A percentile compares a stretch with the other conserved stretches of the same genome.
Evolutionary conservation across 805 yeast genomes (phyloP).

Genomic region (Kregervanrija delftensis): DNA sequence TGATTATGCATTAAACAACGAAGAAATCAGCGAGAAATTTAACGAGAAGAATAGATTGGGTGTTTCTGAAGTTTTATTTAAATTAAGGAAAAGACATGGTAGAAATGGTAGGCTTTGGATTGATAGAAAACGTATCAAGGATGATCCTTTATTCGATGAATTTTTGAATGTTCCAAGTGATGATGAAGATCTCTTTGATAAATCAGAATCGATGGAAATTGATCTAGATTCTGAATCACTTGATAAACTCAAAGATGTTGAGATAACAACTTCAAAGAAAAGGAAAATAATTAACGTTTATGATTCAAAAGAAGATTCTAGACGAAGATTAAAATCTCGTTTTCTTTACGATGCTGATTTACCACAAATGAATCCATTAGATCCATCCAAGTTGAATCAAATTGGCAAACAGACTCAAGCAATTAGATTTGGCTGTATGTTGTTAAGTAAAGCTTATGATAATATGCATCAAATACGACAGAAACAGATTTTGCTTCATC

Average conservation of each 20-base stretch:
- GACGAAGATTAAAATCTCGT: conserved; percentile 38
- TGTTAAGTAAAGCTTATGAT: conserved; percentile 80
- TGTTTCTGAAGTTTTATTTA: conserved; percentile 44
- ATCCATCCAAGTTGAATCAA: conserved; percentile 77
- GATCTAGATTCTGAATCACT: conserved; percentile 3
- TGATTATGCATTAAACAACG: conserved; percentile 16
- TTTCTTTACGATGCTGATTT: conserved; percentile 46
- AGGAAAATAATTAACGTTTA: conserved; percentile 26
- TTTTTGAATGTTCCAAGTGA: conserved; percentile 34
- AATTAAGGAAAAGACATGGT: conserved; percentile 70
- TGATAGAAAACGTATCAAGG: conserved; percentile 54
- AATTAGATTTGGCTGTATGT: conserved; percentile 87
- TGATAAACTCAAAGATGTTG: conserved; percentile 2
- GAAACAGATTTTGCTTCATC: conserved; percentile 43
- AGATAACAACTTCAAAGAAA: conserved; percentile 1
- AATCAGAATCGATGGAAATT: conserved; percentile 37
- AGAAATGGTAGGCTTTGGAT: conserved; percentile 63
- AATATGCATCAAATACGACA: conserved; percentile 70
- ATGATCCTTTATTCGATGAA: conserved; percentile 25
- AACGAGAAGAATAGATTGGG: conserved; percentile 19
- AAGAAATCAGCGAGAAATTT: conserved; percentile 10
- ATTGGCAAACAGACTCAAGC: conserved; percentile 83
- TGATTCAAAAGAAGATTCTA: conserved; percentile 26
- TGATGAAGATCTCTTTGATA: conserved; percentile 15
- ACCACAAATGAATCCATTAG: conserved; percentile 46